Conservation (phyloP, 495 filamentous ascomycete genomes). For the Hyphodiscus hymeniophilus region DNA sequence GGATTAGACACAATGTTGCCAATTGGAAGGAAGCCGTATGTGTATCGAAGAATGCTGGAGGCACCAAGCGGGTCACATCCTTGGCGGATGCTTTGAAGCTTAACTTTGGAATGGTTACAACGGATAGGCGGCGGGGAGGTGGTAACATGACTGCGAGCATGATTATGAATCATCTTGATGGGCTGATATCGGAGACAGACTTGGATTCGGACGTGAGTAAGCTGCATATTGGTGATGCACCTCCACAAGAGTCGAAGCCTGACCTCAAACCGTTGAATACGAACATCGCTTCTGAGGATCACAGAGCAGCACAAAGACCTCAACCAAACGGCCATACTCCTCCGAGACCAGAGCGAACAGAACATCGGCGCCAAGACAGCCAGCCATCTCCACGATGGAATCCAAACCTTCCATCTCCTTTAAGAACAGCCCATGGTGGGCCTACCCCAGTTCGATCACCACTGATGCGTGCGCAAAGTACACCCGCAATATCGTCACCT, state of each 20-base stretch:
- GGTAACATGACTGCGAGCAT: constrained; percentile 62
- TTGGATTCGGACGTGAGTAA: constrained; percentile 36
- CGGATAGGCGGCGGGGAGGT: constrained; percentile 65
- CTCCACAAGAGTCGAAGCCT: constrained; percentile 15
- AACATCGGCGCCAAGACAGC: constrained; percentile 10
- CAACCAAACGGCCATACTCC: constrained; percentile 3
- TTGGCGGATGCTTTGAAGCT: constrained; percentile 93
- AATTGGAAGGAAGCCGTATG: constrained; percentile 89
- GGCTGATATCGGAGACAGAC: constrained; percentile 14
- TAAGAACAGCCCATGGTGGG: constrained; percentile 4
- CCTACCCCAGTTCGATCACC: constrained; percentile 14
- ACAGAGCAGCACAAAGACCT: constrained; percentile 2
- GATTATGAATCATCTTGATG: constrained; percentile 38
- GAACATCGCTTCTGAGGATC: constrained; percentile 1
- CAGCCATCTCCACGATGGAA: constrained; percentile 10
- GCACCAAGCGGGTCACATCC: constrained; percentile 94
- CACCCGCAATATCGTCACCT: constrained; percentile 11
- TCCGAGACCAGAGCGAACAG: constrained; percentile 5
- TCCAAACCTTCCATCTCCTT: constrained; percentile 9
- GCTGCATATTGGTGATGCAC: constrained; percentile 21
- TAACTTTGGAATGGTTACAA: constrained; percentile 95
- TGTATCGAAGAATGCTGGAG: constrained; percentile 95
- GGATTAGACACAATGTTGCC: constrained; percentile 82
- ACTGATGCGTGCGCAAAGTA: constrained; percentile 10
- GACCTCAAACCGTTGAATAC: not conserved